Evolutionary conservation across 129 eudicot species (phyloP), one percentile per base, ranked within the genome.

Genomic region (Oenanthe sinensis): DNA sequence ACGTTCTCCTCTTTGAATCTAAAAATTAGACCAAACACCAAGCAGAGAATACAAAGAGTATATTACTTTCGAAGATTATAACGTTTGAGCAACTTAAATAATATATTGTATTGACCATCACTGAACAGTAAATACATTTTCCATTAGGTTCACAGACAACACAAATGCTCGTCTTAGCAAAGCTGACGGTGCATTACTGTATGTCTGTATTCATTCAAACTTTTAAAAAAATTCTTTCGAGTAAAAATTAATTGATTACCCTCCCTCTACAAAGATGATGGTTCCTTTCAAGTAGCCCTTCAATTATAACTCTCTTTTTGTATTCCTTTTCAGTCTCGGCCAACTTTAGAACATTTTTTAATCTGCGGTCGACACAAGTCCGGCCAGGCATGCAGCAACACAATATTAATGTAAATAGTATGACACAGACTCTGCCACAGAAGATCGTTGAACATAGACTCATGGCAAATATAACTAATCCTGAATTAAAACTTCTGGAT

Each of bases 221-320:
- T 12, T 4, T 2, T 14, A 4, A 12, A 33, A 14, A 67, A n/a
- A 7, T 0, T 60, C 33, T n/a, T 60, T 10, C 4, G 15, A 26
- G 15, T 60, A 60, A 60, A n/a, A 2, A 8, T 20, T 14, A 33
- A 68, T 13, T 54, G 54, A 77, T 80, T 22, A 77, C 77, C 52
- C 39, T 84, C 77, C 15, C 55, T 74, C 46, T 33, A 43, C 79
- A 79, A 40, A 68, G 68, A 39, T 77, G 80, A 72, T 71, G 81
- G 50, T 87, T 87, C 86, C 90, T 87, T 74, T 84, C 79, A 55
- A 87, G 75, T 77, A 84, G 71, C 47, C 86, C 88, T 58, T 83
- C 85, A 83, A 84, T 82, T 79, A 84, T 82, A 20, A 84, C 81
- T 70, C 83, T 84, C 82, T 84, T 87, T 78, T 60, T 84, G 58